phyloP scores from a whole-genome alignment of 257 asterid species.

The Sherardia arvensis region DNA sequence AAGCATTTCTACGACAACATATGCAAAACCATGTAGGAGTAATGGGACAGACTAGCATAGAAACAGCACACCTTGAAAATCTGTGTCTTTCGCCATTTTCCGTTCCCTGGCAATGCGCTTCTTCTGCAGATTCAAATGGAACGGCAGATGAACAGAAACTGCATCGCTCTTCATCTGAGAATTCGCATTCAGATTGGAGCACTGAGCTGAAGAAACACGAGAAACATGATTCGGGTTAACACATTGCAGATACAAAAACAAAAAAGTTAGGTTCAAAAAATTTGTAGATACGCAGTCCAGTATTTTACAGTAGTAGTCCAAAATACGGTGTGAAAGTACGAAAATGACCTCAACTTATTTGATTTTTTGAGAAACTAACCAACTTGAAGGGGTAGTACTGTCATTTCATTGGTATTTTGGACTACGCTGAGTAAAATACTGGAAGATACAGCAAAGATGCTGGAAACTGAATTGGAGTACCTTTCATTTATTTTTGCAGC shows the following conservation, averaged over 20 bases:
- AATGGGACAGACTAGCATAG: slow-evolving; percentile 59
- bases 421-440: too few species aligned
- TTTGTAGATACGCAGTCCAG: too few species aligned
- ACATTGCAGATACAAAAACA: not conserved
- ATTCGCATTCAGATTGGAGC: slow-evolving; percentile 17
- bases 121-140: slow-evolving; percentile 32
- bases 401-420: too few species aligned
- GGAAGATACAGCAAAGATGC: not conserved
- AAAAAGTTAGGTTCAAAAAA: not conserved
- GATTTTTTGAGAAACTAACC: too few species aligned
- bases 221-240: not conserved
- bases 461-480: slow-evolving; percentile 22
- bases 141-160: not conserved
- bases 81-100: slow-evolving; percentile 37
- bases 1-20: slow-evolving; percentile 53
- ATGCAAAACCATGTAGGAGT: slow-evolving; percentile 70
- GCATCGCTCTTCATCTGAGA: slow-evolving; percentile 3
- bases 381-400: too few species aligned
- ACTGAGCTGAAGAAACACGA: slow-evolving; percentile 18
- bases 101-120: slow-evolving; percentile 51
- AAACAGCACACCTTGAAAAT: slow-evolving; percentile 50
- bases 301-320: too few species aligned
- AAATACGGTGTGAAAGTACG: too few species aligned
- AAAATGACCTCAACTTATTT: too few species aligned
- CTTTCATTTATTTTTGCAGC: slow-evolving; percentile 43